phyloP scores from a whole-genome alignment of 23 red algal species.

The Gracilaria domingensis region DNA sequence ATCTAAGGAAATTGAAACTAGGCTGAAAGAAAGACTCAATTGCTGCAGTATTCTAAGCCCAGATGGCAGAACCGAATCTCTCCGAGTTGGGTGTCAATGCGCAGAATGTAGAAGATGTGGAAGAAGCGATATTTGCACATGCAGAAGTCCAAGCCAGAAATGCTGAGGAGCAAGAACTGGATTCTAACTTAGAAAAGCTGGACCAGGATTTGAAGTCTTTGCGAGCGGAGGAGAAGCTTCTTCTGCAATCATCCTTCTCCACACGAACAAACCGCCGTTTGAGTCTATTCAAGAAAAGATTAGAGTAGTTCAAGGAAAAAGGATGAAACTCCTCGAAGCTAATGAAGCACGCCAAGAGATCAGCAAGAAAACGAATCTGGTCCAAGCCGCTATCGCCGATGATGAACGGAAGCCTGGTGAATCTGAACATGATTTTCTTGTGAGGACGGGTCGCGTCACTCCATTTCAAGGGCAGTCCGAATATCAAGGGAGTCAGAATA shows the following conservation, averaged over 20 bases:
- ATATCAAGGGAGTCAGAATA: neutral
- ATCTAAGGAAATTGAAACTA: neutral
- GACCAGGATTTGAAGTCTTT: constrained; percentile 25
- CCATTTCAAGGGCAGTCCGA: constrained; percentile 58
- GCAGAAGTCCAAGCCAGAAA: constrained; percentile 39
- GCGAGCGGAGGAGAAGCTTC: constrained; percentile 7
- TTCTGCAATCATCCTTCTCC: constrained; percentile 16
- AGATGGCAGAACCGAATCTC: constrained; percentile 56
- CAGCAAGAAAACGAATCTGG: neutral
- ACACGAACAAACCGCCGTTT: constrained; percentile 32
- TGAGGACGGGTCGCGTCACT: constrained; percentile 72
- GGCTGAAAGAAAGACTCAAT: neutral
- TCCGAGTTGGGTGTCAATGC: constrained; percentile 52
- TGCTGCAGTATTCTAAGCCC: neutral
- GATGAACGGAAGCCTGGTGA: constrained; percentile 42
- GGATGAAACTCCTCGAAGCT: constrained; percentile 27
- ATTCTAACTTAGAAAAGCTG: neutral
- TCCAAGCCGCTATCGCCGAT: constrained; percentile 1
- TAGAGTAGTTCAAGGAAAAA: constrained; percentile 8
- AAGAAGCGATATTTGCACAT: constrained; percentile 32
- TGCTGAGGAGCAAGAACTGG: constrained; percentile 41
- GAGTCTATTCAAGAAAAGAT: constrained; percentile 15
- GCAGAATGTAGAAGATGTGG: constrained; percentile 39
- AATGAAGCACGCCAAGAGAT: constrained; percentile 39
- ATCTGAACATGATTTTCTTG: constrained; percentile 64